These are phyloP conservation scores for Suillus paluster DNA, from an alignment of 768 basidiomycete genomes.

Conservation along the genomic window DNA sequence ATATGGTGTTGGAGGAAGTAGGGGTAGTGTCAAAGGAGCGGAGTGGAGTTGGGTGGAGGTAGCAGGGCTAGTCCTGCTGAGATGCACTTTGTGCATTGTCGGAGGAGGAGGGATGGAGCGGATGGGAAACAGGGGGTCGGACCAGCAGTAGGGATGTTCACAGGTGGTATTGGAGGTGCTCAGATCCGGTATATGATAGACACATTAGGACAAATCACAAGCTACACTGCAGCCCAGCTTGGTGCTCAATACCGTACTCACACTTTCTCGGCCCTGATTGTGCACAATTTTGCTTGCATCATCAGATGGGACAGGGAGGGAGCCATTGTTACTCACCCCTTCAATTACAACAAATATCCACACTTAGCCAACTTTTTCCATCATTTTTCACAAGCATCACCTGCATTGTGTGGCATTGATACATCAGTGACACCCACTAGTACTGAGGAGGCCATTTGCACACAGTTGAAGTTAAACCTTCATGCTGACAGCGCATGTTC, in stretches of 20 bases:
- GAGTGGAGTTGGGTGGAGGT: too few species aligned
- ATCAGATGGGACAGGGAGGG: slow-evolving; percentile 20
- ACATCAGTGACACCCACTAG: slow-evolving; percentile 17
- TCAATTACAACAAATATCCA: slow-evolving; percentile 26
- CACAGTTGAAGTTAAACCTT: not conserved
- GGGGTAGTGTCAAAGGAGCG: too few species aligned
- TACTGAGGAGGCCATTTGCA: not conserved
- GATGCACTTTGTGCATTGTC: too few species aligned
- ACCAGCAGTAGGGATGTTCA: too few species aligned
- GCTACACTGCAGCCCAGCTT: slow-evolving; percentile 21
- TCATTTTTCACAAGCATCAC: slow-evolving; percentile 23
- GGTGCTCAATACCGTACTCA: slow-evolving; percentile 21
- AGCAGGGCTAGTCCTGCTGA: too few species aligned
- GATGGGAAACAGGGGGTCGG: too few species aligned
- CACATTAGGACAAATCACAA: slow-evolving; percentile 22
- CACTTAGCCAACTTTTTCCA: slow-evolving; percentile 25
- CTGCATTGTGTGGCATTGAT: slow-evolving; percentile 25
- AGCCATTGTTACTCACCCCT: slow-evolving; percentile 13
- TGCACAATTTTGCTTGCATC: slow-evolving; percentile 9
- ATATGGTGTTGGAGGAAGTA: too few species aligned
- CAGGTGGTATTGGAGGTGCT: too few species aligned
- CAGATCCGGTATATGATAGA: too few species aligned
- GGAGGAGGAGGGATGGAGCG: too few species aligned
- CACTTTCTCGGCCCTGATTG: slow-evolving; percentile 17
- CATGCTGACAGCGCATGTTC: not conserved